Conservation (phyloP, 2,329 filamentous ascomycete species). For the Penicillium sp. region DNA sequence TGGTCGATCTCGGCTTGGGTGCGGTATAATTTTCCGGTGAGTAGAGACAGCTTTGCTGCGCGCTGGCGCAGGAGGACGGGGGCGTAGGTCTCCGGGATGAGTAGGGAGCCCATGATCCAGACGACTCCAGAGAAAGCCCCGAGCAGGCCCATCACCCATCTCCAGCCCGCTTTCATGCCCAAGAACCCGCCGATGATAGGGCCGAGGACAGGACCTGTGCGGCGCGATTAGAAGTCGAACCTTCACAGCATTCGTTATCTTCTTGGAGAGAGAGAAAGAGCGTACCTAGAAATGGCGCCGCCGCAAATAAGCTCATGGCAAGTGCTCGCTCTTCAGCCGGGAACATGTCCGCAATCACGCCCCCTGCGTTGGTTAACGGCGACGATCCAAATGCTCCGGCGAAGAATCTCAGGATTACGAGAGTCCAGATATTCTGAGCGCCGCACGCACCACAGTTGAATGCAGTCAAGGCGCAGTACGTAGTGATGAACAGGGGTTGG, state of each 20-base stretch:
- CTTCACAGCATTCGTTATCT: background rate
- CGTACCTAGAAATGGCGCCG: background rate
- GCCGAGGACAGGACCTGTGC: conserved; percentile 23
- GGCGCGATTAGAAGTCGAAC: background rate
- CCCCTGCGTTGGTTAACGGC: too few relatives aligned
- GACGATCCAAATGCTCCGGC: too few relatives aligned
- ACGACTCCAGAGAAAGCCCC: conserved; percentile 34
- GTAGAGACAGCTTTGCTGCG: conserved; percentile 16
- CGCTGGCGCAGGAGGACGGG: conserved; percentile 36
- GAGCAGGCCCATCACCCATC: conserved; percentile 38
- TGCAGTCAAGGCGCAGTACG: too few relatives aligned
- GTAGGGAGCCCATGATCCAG: conserved; percentile 31
- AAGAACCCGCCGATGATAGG: conserved; percentile 38
- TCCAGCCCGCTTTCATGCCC: conserved; percentile 36
- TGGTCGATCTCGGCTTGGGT: too few relatives aligned
- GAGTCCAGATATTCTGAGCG: too few relatives aligned
- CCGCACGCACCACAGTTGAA: too few relatives aligned
- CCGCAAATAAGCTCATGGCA: background rate
- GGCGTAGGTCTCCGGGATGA: conserved; percentile 37
- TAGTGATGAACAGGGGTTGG: too few relatives aligned
- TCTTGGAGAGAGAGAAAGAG: background rate
- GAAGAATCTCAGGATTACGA: too few relatives aligned
- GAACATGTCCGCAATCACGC: background rate
- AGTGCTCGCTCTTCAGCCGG: background rate
- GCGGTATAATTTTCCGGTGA: too few relatives aligned